Percentiles rank a stretch among this genome's conserved stretches.
phyloP scores from a whole-genome alignment of 371 early-diverging fungal species.

The Lichtheimia ramosa region DNA sequence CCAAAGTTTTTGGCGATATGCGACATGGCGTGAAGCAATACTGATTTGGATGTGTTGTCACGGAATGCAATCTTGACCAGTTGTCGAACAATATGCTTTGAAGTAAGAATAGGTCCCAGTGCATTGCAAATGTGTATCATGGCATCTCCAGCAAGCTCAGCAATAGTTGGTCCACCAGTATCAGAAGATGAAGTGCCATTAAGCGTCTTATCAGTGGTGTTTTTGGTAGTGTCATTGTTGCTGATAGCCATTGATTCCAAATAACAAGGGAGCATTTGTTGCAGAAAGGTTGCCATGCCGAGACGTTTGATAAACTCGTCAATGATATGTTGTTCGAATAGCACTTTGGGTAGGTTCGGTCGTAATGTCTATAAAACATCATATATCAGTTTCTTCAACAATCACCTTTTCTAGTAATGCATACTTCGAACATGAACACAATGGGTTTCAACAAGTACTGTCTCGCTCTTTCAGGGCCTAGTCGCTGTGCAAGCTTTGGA shows the following conservation, averaged over 20 bases:
- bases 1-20: constrained; percentile 60
- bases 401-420: no score
- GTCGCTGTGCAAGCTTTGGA: constrained; percentile 57
- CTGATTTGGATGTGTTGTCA: constrained; percentile 41
- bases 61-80: constrained; percentile 57
- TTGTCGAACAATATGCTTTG: constrained; percentile 64
- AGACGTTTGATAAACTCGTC: constrained; percentile 57
- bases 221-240: constrained; percentile 2
- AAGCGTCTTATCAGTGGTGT: constrained; percentile 3
- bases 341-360: constrained; percentile 51
- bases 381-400: background rate
- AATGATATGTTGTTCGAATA: constrained; percentile 45
- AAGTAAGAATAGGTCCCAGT: constrained; percentile 60
- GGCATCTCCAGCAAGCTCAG: constrained; percentile 52
- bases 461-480: constrained; percentile 59
- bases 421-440: constrained; percentile 62
- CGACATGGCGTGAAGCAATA: constrained; percentile 44
- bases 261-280: constrained; percentile 65
- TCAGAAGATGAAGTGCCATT: background rate
- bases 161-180: background rate
- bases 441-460: constrained; percentile 57
- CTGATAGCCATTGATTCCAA: constrained; percentile 54
- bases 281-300: constrained; percentile 55
- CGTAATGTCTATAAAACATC: constrained; percentile 38
- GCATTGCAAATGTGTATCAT: constrained; percentile 52